These are phyloP conservation scores for Penicillium chermesinum DNA, from an alignment of 495 filamentous ascomycete species.

Conservation along the genomic window DNA sequence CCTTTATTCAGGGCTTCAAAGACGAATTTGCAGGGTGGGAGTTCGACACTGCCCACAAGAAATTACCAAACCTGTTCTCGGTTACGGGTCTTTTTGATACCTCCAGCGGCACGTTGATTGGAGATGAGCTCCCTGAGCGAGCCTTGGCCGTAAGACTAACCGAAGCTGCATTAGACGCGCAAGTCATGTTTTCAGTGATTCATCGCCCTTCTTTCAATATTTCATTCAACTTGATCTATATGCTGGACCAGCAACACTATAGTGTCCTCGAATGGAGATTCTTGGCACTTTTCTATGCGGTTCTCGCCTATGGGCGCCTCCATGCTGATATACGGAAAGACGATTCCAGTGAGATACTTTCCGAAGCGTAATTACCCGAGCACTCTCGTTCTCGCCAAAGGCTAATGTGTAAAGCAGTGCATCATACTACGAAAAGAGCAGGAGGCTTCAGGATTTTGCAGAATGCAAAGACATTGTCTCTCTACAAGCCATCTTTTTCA, in stretches of 20 bases:
- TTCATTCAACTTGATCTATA: neutral
- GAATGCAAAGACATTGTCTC: constrained; percentile 1
- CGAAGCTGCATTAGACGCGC: neutral
- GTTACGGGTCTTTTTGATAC: neutral
- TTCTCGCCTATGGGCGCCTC: neutral
- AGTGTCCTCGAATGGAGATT: neutral
- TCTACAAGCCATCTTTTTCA: neutral
- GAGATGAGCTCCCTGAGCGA: neutral
- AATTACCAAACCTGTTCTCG: neutral
- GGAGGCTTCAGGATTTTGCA: neutral
- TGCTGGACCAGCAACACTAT: neutral
- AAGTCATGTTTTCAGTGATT: neutral
- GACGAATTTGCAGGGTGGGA: neutral
- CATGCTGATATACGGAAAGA: neutral
- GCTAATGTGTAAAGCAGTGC: neutral
- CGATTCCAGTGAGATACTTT: neutral
- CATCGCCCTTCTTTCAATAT: neutral
- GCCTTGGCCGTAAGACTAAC: neutral
- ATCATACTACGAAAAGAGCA: neutral
- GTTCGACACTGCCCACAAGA: neutral
- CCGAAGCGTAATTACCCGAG: neutral
- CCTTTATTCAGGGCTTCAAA: neutral
- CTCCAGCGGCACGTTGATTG: neutral
- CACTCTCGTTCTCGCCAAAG: no score
- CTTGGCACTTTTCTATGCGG: neutral